Percentiles rank a stretch among this genome's conserved stretches.
These are phyloP conservation scores for Clonostachys sp. DNA, from an alignment of 2,329 filamentous ascomycete species.

Conservation along the genomic window DNA sequence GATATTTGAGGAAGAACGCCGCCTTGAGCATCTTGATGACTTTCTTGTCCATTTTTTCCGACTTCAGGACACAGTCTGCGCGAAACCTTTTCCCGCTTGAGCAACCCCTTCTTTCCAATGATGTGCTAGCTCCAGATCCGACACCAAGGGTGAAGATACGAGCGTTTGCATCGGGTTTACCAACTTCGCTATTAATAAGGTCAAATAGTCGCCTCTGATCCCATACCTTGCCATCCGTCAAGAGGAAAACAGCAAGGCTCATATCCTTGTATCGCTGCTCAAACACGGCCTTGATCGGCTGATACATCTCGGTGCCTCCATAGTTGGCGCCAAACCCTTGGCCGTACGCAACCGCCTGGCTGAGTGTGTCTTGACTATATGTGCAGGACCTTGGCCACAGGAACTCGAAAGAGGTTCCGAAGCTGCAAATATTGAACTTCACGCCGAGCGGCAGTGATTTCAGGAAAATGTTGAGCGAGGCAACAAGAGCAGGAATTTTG, in stretches of 20 bases:
- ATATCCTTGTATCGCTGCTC: slow-evolving; percentile 34
- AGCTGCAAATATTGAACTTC: slow-evolving; percentile 68
- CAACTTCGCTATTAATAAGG: slow-evolving; percentile 35
- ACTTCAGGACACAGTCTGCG: slow-evolving; percentile 56
- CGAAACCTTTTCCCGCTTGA: slow-evolving; percentile 49
- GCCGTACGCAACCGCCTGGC: slow-evolving; percentile 35
- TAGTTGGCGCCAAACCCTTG: slow-evolving; percentile 35
- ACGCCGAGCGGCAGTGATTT: slow-evolving; percentile 60
- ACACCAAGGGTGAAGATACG: slow-evolving; percentile 53
- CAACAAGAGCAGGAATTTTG: slow-evolving; percentile 47
- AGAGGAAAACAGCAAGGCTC: slow-evolving; percentile 46
- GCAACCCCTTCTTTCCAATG: slow-evolving; percentile 50
- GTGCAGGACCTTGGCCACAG: slow-evolving; percentile 41
- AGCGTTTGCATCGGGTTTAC: slow-evolving; percentile 31
- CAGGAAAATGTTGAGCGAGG: slow-evolving; percentile 58
- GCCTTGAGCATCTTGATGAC: slow-evolving; percentile 72
- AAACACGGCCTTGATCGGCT: slow-evolving; percentile 37
- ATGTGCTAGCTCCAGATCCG: slow-evolving; percentile 42
- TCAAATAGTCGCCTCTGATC: slow-evolving; percentile 33
- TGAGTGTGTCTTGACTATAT: slow-evolving; percentile 37
- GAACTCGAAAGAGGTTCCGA: slow-evolving; percentile 43
- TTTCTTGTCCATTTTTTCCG: slow-evolving; percentile 65
- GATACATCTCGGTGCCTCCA: slow-evolving; percentile 49
- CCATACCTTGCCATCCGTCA: slow-evolving; percentile 55
- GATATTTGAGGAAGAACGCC: slow-evolving; percentile 61